Evolutionary conservation across 1,139 yeast genomes (phyloP).

Genomic region (Eremothecium sinecaudum): DNA sequence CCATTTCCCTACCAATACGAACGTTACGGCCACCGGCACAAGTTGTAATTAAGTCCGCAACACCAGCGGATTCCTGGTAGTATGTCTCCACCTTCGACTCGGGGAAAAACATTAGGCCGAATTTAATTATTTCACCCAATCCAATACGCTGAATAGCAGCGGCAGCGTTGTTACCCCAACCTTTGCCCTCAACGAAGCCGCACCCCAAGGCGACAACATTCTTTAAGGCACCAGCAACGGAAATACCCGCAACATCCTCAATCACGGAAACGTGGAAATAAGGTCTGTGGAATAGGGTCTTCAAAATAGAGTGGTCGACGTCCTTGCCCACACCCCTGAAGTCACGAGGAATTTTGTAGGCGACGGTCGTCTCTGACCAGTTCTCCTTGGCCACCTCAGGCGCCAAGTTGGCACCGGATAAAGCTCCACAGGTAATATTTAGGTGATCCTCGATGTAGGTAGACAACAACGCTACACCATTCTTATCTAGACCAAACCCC

Average conservation of each 20-base stretch:
- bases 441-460: constrained; percentile 64
- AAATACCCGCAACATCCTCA: constrained; percentile 86
- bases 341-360: constrained; percentile 65
- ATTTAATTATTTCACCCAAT: constrained; percentile 72
- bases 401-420: constrained; percentile 92
- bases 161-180: constrained; percentile 98
- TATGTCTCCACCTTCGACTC: constrained; percentile 66
- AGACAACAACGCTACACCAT: constrained; percentile 69
- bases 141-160: constrained; percentile 95
- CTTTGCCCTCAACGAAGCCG: constrained; percentile 90
- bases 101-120: constrained; percentile 68
- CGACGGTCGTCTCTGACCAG: constrained; percentile 94
- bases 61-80: constrained; percentile 90
- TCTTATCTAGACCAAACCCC: constrained; percentile 73
- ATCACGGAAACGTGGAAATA: constrained; percentile 90
- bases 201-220: constrained; percentile 90
- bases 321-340: constrained; percentile 62
- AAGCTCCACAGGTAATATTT: constrained; percentile 85
- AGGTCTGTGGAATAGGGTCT: constrained; percentile 81
- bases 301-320: constrained; percentile 58
- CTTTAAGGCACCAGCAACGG: constrained; percentile 90
- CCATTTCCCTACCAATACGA: constrained; percentile 74
- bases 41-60: constrained; percentile 91
- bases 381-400: constrained; percentile 88
- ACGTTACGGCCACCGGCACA: constrained; percentile 96